phyloP scores from a whole-genome alignment of 495 filamentous ascomycete species.

The Gamarada debralockiae region DNA sequence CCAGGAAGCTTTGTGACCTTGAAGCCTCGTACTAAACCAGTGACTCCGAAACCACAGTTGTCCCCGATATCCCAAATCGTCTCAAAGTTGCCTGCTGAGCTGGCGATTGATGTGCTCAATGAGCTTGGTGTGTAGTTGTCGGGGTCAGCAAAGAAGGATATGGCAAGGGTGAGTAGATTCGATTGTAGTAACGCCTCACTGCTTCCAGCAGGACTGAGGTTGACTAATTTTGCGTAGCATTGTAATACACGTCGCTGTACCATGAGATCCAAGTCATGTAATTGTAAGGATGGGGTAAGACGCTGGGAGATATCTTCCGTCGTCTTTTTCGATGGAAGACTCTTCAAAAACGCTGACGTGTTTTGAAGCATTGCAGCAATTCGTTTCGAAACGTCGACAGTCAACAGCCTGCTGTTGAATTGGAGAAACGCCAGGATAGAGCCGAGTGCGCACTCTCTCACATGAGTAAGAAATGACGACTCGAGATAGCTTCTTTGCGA shows the following conservation, averaged over 20 bases:
- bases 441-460: constrained; percentile 91
- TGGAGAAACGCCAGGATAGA: constrained; percentile 89
- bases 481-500: constrained; percentile 78
- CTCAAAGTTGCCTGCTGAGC: constrained; percentile 85
- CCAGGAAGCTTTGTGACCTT: constrained; percentile 66
- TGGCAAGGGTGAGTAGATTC: constrained; percentile 86
- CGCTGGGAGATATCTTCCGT: constrained; percentile 84
- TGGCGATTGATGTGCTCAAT: constrained; percentile 88
- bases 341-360: constrained; percentile 81
- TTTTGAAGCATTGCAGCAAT: constrained; percentile 95
- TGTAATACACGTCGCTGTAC: constrained; percentile 89
- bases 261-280: constrained; percentile 93
- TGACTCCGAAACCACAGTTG: constrained; percentile 91
- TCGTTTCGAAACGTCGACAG: constrained; percentile 89
- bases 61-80: constrained; percentile 92
- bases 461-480: constrained; percentile 88
- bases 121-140: constrained; percentile 81
- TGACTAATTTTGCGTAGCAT: constrained; percentile 88
- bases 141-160: constrained; percentile 89
- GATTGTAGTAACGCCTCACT: constrained; percentile 85
- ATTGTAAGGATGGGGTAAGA: constrained; percentile 79
- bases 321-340: constrained; percentile 76
- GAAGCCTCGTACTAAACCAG: constrained; percentile 76
- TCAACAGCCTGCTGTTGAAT: constrained; percentile 89
- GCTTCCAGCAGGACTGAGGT: constrained; percentile 74